Evolutionary conservation across 768 basidiomycete species (phyloP).

Genomic region (Lentinula sp.): DNA sequence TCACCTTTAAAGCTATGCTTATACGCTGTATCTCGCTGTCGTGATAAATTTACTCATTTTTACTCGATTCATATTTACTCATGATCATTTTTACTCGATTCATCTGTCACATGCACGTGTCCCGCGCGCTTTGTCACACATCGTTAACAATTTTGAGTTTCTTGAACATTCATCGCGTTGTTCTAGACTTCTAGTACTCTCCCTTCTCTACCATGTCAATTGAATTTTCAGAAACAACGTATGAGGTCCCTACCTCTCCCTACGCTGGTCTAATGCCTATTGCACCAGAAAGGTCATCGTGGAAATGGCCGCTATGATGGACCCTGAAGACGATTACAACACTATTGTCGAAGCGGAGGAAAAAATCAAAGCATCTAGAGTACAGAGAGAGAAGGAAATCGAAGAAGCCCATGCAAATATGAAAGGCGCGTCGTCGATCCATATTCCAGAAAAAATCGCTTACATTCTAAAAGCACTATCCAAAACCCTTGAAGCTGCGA

Average conservation of each 20-base stretch:
- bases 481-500: slow-evolving; percentile 61
- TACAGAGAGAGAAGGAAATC: slow-evolving; percentile 55
- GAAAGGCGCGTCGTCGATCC: slow-evolving; percentile 37
- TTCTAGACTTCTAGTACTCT: too few relatives aligned
- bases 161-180: too few relatives aligned
- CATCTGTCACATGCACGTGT: too few relatives aligned
- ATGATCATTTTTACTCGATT: neutral
- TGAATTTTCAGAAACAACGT: slow-evolving; percentile 44
- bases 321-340: slow-evolving; percentile 74
- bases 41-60: neutral
- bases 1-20: neutral
- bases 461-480: slow-evolving; percentile 44
- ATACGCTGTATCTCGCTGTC: slow-evolving; percentile 2
- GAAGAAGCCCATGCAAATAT: slow-evolving; percentile 63
- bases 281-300: slow-evolving; percentile 53
- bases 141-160: too few relatives aligned
- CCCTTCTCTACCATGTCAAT: slow-evolving; percentile 23
- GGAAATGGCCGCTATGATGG: slow-evolving; percentile 67
- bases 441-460: neutral
- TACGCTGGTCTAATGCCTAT: neutral
- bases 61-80: neutral
- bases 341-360: slow-evolving; percentile 73
- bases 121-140: too few relatives aligned
- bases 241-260: slow-evolving; percentile 8
- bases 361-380: slow-evolving; percentile 52